Conservation (phyloP, 495 filamentous ascomycete species). For the Penicillium steckii region DNA sequence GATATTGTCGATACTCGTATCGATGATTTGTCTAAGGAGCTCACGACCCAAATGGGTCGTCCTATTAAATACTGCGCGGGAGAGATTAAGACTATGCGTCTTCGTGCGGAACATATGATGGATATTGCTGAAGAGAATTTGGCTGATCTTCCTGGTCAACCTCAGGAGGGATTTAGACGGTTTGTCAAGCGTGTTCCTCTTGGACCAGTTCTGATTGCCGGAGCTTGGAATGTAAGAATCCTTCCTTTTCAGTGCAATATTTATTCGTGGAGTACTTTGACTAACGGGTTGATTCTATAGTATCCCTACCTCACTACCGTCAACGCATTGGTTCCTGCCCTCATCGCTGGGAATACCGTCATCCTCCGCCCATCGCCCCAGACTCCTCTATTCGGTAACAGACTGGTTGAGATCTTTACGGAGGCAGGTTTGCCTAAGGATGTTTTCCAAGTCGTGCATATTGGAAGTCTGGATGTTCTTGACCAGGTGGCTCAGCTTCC, state of each 20-base stretch:
- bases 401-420: constrained; percentile 70
- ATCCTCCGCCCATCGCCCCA: constrained; percentile 93
- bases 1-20: constrained; percentile 62
- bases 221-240: constrained; percentile 86
- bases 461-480: constrained; percentile 69
- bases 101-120: constrained; percentile 78
- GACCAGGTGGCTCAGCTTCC: constrained; percentile 74
- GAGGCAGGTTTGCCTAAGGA: constrained; percentile 77
- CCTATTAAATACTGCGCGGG: constrained; percentile 82
- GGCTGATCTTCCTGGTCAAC: constrained; percentile 65
- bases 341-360: constrained; percentile 84
- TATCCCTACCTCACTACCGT: constrained; percentile 93
- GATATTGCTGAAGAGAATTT: constrained; percentile 73
- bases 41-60: constrained; percentile 92
- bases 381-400: constrained; percentile 85
- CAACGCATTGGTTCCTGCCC: constrained; percentile 84
- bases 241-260: neutral
- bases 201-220: constrained; percentile 80
- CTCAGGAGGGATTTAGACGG: constrained; percentile 81
- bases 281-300: constrained; percentile 37
- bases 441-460: constrained; percentile 87
- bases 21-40: constrained; percentile 76
- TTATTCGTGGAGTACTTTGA: constrained; percentile 4
- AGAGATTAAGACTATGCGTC: constrained; percentile 82
- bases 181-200: constrained; percentile 85